Evolutionary conservation across 1,139 yeast species (phyloP).

Genomic region (Magnusiomyces sp.): DNA sequence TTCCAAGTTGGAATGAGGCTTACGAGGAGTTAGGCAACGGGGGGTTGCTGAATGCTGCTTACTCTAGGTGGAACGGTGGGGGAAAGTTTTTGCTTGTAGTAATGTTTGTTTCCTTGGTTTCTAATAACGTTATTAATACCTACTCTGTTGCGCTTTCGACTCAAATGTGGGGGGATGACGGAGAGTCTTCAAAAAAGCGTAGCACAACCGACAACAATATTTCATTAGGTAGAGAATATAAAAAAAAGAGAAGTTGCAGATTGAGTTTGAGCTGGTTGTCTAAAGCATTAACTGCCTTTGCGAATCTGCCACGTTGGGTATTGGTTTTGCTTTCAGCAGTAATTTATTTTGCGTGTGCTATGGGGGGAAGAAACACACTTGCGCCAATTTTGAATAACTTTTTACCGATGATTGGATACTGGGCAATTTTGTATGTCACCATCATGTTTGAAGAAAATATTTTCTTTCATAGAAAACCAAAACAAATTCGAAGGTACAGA

Average conservation of each 20-base stretch:
- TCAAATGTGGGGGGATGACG: constrained; percentile 50
- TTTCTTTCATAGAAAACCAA: constrained; percentile 51
- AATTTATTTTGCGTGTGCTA: constrained; percentile 46
- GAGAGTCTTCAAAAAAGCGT: too few species aligned
- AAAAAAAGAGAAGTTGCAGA: background rate
- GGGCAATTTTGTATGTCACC: constrained; percentile 79
- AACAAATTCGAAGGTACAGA: constrained; percentile 27
- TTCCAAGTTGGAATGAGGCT: constrained; percentile 51
- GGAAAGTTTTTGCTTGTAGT: constrained; percentile 70
- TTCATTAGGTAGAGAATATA: background rate
- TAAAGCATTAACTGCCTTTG: constrained; percentile 27
- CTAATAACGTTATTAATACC: constrained; percentile 73
- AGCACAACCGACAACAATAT: too few species aligned
- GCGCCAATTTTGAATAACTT: constrained; percentile 75
- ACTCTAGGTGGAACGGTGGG: constrained; percentile 65
- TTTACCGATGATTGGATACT: constrained; percentile 89
- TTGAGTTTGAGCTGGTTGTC: background rate
- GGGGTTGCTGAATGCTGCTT: constrained; percentile 62
- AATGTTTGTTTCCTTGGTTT: constrained; percentile 63
- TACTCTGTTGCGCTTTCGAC: constrained; percentile 79
- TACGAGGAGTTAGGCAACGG: constrained; percentile 65
- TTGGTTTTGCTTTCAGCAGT: constrained; percentile 62
- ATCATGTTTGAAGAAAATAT: constrained; percentile 65
- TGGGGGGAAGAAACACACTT: constrained; percentile 68
- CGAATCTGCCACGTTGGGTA: constrained; percentile 73